Evolutionary conservation across 73 alveolate genomes (phyloP).

Genomic region (Diophrys appendiculata): DNA sequence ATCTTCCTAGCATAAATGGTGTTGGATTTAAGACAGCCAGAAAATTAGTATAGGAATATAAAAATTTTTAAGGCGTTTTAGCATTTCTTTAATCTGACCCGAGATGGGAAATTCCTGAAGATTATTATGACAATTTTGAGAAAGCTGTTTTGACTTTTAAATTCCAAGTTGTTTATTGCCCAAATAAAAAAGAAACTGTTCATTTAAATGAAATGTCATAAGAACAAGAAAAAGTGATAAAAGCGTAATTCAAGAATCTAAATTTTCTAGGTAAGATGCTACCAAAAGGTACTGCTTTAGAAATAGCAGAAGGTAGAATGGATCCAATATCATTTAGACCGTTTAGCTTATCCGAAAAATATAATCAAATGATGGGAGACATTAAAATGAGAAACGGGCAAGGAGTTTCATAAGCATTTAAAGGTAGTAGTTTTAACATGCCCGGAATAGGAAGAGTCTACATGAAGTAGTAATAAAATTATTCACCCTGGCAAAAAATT

Average conservation of each 20-base stretch:
- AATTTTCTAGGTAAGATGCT: slow-evolving; percentile 69
- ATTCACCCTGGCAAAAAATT: background rate
- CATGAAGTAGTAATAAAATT: too few relatives aligned
- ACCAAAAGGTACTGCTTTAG: slow-evolving; percentile 45
- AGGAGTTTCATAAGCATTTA: too few relatives aligned
- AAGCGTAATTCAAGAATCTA: slow-evolving; percentile 44
- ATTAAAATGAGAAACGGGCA: background rate
- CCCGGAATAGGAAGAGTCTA: too few relatives aligned
- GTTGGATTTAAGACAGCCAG: slow-evolving; percentile 81
- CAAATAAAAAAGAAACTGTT: slow-evolving; percentile 73
- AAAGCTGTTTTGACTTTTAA: slow-evolving; percentile 92
- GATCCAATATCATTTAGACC: slow-evolving; percentile 64
- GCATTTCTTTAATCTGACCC: slow-evolving; percentile 50
- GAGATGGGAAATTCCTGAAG: slow-evolving; percentile 72
- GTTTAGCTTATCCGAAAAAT: background rate
- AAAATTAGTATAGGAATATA: background rate
- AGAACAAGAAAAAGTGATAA: slow-evolving; percentile 50
- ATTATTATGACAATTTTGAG: slow-evolving; percentile 78
- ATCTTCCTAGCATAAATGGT: slow-evolving; percentile 85
- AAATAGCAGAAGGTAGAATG: slow-evolving; percentile 66
- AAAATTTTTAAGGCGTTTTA: slow-evolving; percentile 38
- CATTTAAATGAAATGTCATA: slow-evolving; percentile 55
- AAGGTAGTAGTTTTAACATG: too few relatives aligned
- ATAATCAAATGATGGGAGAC: background rate
- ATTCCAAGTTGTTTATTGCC: slow-evolving; percentile 92